Percentiles rank a stretch among this genome's conserved stretches.
These are phyloP conservation scores for Boeremia lycopersici DNA, from an alignment of 2,329 filamentous ascomycete genomes.

Conservation along the genomic window DNA sequence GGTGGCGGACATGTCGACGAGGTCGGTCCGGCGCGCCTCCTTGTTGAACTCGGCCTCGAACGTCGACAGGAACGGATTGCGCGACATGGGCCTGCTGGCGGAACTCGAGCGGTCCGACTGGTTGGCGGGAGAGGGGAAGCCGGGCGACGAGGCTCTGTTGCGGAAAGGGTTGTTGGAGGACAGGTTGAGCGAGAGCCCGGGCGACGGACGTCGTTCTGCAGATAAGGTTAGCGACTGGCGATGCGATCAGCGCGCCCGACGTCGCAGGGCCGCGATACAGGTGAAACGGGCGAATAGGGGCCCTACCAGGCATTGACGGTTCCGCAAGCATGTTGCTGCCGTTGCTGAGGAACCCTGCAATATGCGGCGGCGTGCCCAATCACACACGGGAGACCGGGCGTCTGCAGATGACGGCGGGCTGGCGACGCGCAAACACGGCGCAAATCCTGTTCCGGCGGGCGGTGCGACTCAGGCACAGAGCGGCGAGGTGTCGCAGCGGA, in stretches of 20 bases:
- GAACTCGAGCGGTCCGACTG: constrained; percentile 45
- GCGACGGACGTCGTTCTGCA: constrained; percentile 55
- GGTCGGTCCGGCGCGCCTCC: constrained; percentile 35
- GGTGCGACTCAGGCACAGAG: constrained; percentile 9
- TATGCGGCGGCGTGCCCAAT: constrained; percentile 42
- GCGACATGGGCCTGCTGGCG: constrained; percentile 71
- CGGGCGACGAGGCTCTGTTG: constrained; percentile 70
- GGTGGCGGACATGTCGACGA: constrained; percentile 47
- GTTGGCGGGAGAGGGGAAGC: constrained; percentile 42
- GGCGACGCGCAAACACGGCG: constrained; percentile 29
- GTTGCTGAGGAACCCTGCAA: constrained; percentile 39
- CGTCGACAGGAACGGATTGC: constrained; percentile 76
- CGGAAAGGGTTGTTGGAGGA: constrained; percentile 79
- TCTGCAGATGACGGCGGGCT: constrained; percentile 22
- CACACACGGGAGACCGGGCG: constrained; percentile 35
- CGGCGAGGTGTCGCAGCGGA: constrained; percentile 2
- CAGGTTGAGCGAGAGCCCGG: constrained; percentile 68
- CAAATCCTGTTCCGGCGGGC: constrained; percentile 24
- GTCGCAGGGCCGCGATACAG: constrained; percentile 26
- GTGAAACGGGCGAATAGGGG: constrained; percentile 46
- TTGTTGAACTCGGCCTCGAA: constrained; percentile 52
- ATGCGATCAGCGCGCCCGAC: constrained; percentile 31
- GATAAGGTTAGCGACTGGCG: constrained; percentile 17
- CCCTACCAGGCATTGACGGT: constrained; percentile 51
- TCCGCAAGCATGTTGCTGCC: constrained; percentile 50